These are phyloP conservation scores for Apiotrichum montevideense DNA, from an alignment of 1,284 basidiomycete genomes.

Conservation along the genomic window DNA sequence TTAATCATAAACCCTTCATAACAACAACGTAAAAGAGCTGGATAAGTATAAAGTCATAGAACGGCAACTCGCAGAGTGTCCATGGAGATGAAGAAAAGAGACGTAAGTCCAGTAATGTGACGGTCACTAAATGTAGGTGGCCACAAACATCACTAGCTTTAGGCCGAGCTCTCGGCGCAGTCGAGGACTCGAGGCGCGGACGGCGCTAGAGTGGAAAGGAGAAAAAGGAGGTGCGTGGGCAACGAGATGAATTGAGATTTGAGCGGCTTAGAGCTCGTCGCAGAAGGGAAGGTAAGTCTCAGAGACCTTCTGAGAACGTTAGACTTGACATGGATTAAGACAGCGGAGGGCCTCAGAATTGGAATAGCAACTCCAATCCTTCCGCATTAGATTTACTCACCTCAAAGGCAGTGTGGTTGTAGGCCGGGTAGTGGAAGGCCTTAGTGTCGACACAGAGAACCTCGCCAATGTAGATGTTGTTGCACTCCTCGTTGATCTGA, in stretches of 20 bases:
- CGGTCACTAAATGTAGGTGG: not conserved
- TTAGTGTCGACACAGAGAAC: constrained; percentile 47
- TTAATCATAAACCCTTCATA: constrained; percentile 1
- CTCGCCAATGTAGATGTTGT: constrained; percentile 48
- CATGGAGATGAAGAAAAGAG: not conserved
- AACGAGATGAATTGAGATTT: not conserved
- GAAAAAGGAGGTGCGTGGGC: not conserved
- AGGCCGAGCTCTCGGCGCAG: not conserved
- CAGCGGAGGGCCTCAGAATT: no score
- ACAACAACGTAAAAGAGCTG: not conserved
- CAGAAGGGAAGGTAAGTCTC: constrained; percentile 41
- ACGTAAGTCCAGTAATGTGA: not conserved
- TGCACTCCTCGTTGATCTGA: constrained; percentile 43
- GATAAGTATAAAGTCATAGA: not conserved
- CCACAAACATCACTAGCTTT: no score
- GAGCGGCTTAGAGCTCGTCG: constrained; percentile 8
- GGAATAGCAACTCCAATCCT: no score
- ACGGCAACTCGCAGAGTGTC: constrained; percentile 14
- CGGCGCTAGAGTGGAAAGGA: not conserved
- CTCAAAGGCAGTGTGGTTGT: constrained; percentile 37
- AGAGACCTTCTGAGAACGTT: constrained; percentile 26
- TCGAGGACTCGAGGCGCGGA: not conserved
- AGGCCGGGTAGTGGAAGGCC: constrained; percentile 37
- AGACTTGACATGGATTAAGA: no score
- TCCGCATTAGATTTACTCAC: constrained; percentile 11